Evolutionary conservation across 768 basidiomycete genomes (phyloP), one percentile per base, ranked within the genome.

Genomic region (Cystoderma amianthinum): DNA sequence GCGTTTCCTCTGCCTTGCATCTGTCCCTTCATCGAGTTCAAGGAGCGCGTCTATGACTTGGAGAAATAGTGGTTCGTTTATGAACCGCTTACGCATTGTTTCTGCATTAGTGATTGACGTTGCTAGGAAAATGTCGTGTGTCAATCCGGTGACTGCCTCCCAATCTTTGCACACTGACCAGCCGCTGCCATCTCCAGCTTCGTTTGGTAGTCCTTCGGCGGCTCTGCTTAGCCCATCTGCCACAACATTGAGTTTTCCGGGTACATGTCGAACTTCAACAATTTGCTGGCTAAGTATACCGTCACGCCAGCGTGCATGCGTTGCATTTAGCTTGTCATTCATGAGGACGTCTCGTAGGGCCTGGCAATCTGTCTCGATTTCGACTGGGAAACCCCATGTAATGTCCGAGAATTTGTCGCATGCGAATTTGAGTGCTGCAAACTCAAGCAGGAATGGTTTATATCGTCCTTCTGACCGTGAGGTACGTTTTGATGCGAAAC

Each of bases 351-450:
- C 58, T 10, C 55, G 36, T 0, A 65, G 48, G 1, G 59, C 63
- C 23, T 58, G 54, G 39, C 61, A 65, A 43, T 65, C 63, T 0
- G 57, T 65, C 25, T 59, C 48, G 2, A 66, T 24, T 28, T 62
- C 52, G 0, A 65, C 43, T 3, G 52, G 61, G 20, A 50, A 58
- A 0, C 61, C 52, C 48, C 54, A 57, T 0, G 57, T 42, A 1
- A 44, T 45, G 36, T 61, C 41, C 1, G 52, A 45, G 38, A 63
- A 61, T 17, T 63, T 54, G 36, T 60, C 56, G 1, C 60, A 23
- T 0, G 45, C 41, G 24, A 48, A 62, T 20, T 66, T 63, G 24
- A 68, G 50, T 11, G 56, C 61, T 0, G 63, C 59, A 43, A 67
- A 65, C 35, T 68, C 60, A 0, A 64, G 46, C 0, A 64, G 15